These are phyloP conservation scores for Microbotryomycetes sp. DNA, from an alignment of 1,284 basidiomycete genomes.

Conservation along the genomic window DNA sequence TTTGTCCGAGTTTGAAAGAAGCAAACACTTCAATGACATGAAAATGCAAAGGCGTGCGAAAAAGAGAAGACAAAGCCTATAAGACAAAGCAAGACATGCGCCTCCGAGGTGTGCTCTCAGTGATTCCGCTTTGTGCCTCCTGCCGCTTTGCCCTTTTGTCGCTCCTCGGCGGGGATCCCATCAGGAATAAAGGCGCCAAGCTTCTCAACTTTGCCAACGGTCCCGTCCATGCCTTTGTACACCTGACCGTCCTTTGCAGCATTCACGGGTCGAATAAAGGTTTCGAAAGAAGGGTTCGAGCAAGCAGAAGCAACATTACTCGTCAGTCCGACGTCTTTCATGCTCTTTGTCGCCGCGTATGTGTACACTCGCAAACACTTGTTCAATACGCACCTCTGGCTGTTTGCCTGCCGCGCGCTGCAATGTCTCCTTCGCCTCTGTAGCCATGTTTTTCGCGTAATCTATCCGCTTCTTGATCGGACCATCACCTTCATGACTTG, in stretches of 20 bases:
- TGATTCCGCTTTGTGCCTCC: not conserved
- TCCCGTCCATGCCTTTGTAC: not conserved
- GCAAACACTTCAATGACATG: too few species aligned
- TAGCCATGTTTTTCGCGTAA: not conserved
- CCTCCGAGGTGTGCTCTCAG: too few species aligned
- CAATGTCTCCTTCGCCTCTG: not conserved
- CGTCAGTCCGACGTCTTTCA: too few species aligned
- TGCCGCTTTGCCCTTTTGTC: not conserved
- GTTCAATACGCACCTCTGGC: not conserved
- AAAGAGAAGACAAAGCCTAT: too few species aligned
- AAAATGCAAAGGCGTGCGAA: too few species aligned
- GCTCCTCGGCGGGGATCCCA: not conserved
- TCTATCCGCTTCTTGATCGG: not conserved
- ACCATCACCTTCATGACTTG: not conserved
- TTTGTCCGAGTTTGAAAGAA: too few species aligned
- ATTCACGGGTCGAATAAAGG: too few species aligned
- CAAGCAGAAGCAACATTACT: too few species aligned
- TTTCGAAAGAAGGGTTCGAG: too few species aligned
- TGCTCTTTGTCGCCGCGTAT: too few species aligned
- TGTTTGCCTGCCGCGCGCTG: not conserved
- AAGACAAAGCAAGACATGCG: too few species aligned
- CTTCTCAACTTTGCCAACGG: not conserved
- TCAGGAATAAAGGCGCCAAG: not conserved
- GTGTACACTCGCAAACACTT: too few species aligned
- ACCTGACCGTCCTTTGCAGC: not conserved